Base-by-base conservation (phyloP, 805 yeast species). In the Kodamaea neixiangensis region DNA sequence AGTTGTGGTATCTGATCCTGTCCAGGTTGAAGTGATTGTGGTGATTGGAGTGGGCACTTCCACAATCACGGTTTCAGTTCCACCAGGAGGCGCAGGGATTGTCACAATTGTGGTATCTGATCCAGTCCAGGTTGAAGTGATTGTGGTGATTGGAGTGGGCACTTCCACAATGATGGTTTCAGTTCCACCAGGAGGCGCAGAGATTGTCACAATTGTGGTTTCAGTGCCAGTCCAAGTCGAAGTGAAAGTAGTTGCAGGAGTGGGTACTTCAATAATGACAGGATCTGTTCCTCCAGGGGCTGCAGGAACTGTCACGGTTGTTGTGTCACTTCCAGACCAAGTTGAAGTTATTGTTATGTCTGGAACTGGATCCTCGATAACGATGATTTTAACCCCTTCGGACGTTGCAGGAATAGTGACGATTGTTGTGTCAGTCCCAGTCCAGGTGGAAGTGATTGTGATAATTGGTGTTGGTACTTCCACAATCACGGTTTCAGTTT, bases 261-360 rank as follows among this genome's bases (percentile, higher is more conserved):
- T 18, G 5, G 56, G 42, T 1, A 29, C 46, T 11, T 54, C 53
- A 25, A 13, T 46, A 20, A 17, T 44, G 41, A 19, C 52, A 17
- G 51, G 31, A 2, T 20, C 37, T n/a, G 50, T 48, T 34, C 29
- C 37, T 2, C 40, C 49, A 9, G 44, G 39, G 5, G 6, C 25
- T 6, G 47, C 33, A 2, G 67, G 65, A 15, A 58, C 61, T 18
- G 53, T 53, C n/a, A 60, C 63, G 14, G 53, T 58, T 21, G 58
- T 58, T 2, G 67, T 63, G 42, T 47, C 55, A 3, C 67, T 62
- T 14, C 53, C 56, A 5, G 50, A 49, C 29, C 55, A 33, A 10
- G 37, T 34, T 2, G 47, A 17, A 9, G 50, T 48, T 10, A 35
- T 21, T n/a, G 50, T 47, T 4, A 37, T 37, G 18, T 37, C 34